phyloP scores from a whole-genome alignment of 1,139 yeast species.

The Candida sanyaensis region DNA sequence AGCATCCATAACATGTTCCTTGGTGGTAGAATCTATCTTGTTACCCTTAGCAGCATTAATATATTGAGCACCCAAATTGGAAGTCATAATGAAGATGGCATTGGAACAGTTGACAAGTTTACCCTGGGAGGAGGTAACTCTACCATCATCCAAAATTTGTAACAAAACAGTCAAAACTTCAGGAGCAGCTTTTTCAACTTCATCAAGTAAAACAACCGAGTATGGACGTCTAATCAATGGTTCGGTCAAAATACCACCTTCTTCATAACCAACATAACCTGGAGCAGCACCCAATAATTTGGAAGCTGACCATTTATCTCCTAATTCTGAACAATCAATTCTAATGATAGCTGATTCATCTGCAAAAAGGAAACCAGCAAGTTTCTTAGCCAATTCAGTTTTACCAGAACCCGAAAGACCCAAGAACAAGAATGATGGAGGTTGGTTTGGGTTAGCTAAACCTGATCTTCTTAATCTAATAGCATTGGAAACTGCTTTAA shows the following conservation, averaged over 20 bases:
- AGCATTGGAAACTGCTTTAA: constrained; percentile 94
- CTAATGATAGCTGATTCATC: constrained; percentile 96
- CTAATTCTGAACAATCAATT: constrained; percentile 94
- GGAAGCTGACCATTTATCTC: constrained; percentile 94
- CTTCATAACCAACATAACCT: constrained; percentile 97
- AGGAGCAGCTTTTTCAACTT: constrained; percentile 99
- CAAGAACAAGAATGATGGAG: constrained; percentile 91
- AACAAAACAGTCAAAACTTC: constrained; percentile 90
- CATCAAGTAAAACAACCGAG: constrained; percentile 92
- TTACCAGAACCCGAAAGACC: constrained; percentile 98
- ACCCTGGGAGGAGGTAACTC: constrained; percentile 93
- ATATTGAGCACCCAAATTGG: constrained; percentile 93
- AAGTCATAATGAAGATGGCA: constrained; percentile 92
- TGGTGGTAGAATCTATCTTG: constrained; percentile 65
- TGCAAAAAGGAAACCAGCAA: constrained; percentile 93
- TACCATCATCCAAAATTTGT: constrained; percentile 95
- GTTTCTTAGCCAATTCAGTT: constrained; percentile 94
- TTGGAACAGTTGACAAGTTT: constrained; percentile 91
- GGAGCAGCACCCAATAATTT: constrained; percentile 97
- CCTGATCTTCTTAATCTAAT: constrained; percentile 95
- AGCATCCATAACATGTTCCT: constrained; percentile 76
- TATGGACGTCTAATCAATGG: constrained; percentile 90
- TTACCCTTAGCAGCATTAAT: constrained; percentile 70
- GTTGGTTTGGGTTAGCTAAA: constrained; percentile 91
- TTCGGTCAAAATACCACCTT: constrained; percentile 95